These are phyloP conservation scores for Lactarius hengduanensis DNA, from an alignment of 768 basidiomycete genomes.

Conservation along the genomic window DNA sequence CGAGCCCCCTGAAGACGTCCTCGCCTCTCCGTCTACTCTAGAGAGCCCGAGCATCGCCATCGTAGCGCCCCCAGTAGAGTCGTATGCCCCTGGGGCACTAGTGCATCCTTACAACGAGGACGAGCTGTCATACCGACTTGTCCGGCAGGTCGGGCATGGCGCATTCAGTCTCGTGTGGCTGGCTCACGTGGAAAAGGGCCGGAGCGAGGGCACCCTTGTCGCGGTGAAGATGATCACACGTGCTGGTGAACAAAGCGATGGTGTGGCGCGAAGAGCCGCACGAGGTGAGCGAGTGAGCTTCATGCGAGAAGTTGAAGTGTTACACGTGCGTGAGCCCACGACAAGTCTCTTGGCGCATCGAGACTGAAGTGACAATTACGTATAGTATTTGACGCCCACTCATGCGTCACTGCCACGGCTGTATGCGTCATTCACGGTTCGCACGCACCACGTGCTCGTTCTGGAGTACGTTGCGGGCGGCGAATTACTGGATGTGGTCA, in stretches of 20 bases:
- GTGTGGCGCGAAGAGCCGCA: slow-evolving; percentile 4
- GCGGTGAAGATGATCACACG: slow-evolving; percentile 32
- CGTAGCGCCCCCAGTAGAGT: background rate
- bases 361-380: background rate
- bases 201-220: slow-evolving; percentile 29
- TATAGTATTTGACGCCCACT: slow-evolving; percentile 75
- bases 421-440: slow-evolving; percentile 61
- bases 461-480: slow-evolving; percentile 76
- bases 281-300: slow-evolving; percentile 28
- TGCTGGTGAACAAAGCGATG: background rate
- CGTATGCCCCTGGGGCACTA: slow-evolving; percentile 11
- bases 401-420: slow-evolving; percentile 67
- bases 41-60: background rate
- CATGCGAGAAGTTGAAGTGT: slow-evolving; percentile 26
- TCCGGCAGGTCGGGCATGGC: slow-evolving; percentile 61
- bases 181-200: slow-evolving; percentile 44
- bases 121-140: slow-evolving; percentile 42
- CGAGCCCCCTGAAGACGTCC: slow-evolving; percentile 20
- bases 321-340: slow-evolving; percentile 17
- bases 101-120: slow-evolving; percentile 21
- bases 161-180: slow-evolving; percentile 79
- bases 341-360: background rate
- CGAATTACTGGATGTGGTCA: slow-evolving; percentile 76
- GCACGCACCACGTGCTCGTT: slow-evolving; percentile 73
- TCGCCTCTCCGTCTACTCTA: slow-evolving; percentile 2